phyloP scores from a whole-genome alignment of 306 rosid species.

The Pterocarpus santalinus region DNA sequence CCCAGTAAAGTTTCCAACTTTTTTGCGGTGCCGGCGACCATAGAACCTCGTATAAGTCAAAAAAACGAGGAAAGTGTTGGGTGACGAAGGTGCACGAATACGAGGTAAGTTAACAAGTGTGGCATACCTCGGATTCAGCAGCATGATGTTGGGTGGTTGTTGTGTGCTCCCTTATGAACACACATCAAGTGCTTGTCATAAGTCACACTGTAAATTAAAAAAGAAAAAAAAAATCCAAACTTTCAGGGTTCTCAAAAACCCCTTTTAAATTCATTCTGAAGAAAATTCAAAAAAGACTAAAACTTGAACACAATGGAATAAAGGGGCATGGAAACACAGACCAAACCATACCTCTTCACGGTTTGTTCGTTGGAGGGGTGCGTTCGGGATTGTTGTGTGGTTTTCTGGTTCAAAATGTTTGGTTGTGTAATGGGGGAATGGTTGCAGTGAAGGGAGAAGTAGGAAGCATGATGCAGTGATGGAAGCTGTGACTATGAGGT shows the following conservation, averaged over 20 bases:
- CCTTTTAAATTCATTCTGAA: neutral
- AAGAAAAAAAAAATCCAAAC: neutral
- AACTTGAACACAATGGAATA: neutral
- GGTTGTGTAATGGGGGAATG: too few species aligned
- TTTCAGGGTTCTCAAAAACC: neutral
- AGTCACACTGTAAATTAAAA: neutral
- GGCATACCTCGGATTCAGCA: constrained; percentile 38
- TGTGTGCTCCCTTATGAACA: neutral
- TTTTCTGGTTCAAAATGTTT: too few species aligned
- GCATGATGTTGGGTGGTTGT: neutral
- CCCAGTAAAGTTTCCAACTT: neutral
- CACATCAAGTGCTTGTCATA: neutral
- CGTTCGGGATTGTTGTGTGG: too few species aligned
- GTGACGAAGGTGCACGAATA: neutral
- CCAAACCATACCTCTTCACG: too few species aligned
- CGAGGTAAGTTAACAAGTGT: constrained; percentile 12
- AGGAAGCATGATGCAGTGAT: too few species aligned
- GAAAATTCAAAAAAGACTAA: neutral
- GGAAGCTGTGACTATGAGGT: too few species aligned
- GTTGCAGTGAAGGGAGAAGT: too few species aligned
- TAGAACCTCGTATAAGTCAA: constrained; percentile 24
- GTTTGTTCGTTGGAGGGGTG: too few species aligned
- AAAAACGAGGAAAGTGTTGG: constrained; percentile 31
- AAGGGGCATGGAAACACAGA: neutral
- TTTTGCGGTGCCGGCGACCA: constrained; percentile 27